These are phyloP conservation scores for Clonostachys sp. DNA, from an alignment of 2,329 filamentous ascomycete genomes.

Conservation along the genomic window DNA sequence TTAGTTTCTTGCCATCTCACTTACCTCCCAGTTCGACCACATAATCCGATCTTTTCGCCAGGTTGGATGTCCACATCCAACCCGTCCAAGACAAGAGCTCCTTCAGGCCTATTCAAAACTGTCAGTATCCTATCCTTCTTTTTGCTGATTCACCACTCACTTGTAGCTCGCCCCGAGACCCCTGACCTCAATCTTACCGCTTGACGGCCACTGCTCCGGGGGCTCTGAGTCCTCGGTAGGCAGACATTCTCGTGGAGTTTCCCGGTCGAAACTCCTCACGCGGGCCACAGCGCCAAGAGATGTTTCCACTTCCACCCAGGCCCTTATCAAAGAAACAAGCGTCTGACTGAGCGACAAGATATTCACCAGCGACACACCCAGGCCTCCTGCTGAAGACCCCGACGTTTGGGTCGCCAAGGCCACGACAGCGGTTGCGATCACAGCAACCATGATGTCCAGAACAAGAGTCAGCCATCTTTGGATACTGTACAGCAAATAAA, in stretches of 20 bases:
- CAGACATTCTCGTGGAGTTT: conserved; percentile 9
- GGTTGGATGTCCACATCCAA: conserved; percentile 11
- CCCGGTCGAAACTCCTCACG: conserved; percentile 15
- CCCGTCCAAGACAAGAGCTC: too few species aligned
- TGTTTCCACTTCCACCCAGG: conserved; percentile 25
- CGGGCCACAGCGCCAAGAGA: conserved; percentile 15
- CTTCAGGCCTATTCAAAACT: too few species aligned
- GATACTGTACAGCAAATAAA: conserved; percentile 41
- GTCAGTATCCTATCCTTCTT: too few species aligned
- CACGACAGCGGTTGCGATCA: conserved; percentile 38
- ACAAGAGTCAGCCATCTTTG: conserved; percentile 44
- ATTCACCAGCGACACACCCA: conserved; percentile 14
- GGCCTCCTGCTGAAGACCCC: conserved; percentile 18
- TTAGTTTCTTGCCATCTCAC: neutral
- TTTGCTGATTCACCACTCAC: neutral
- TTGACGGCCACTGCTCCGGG: conserved; percentile 19
- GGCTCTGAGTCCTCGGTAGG: conserved; percentile 7
- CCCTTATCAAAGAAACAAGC: conserved; percentile 13
- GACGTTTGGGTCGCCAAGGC: conserved; percentile 29
- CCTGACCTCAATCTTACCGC: conserved; percentile 19
- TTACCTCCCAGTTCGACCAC: conserved; percentile 21
- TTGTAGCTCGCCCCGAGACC: conserved; percentile 24
- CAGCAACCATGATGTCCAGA: conserved; percentile 40
- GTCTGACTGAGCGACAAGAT: conserved; percentile 15
- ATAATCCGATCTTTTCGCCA: conserved; percentile 21